Evolutionary conservation across 1,284 basidiomycete genomes (phyloP), one percentile per base, ranked within the genome.

Genomic region (Paramarasmius palmivorus): DNA sequence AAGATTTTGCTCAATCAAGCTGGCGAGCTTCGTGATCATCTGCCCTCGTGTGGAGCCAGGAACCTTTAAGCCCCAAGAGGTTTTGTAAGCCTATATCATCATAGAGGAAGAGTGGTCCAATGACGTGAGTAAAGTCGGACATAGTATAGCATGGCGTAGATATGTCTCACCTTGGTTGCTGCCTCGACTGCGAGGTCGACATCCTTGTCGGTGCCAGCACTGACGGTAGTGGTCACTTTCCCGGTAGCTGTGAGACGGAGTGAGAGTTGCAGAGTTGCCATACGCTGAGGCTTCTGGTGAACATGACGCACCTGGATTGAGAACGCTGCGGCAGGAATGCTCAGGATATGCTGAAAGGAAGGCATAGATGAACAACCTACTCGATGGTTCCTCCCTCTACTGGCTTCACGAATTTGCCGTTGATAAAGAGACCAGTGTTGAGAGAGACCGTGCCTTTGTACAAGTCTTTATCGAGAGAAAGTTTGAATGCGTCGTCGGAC

Each of bases 1-100:
- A 50, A 68, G 57, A 72, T 88, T 70, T 57, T 73, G 65, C 66
- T 89, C 86, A 65, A 91, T 81, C 50, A 87, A 72, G 38, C 82
- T 76, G 22, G 85, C 87, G 61, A 90, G 77, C 68, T 81, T 81
- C 64, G 69, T 67, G 35, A 84, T 67, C 26, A 82, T 69, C 59
- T 75, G 73, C 49, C 84, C 85, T 59, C 88, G 83, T 64, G 79
- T 68, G 54, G 68, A 61, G 38, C 82, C 84, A 36, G 83, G 75
- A 26, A 66, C 59, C 54, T 76, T 70, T 45, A 75, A 69, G 39
- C 86, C 86, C 85, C 84, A 88, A 34, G 66, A 63, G 46, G 72
- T 78, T 52, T 86, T 73, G 71, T 76, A 87, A 6, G 89, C 85
- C 63, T 76, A 29, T 17, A 2, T n/a, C n/a, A n/a, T n/a, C n/a